Conservation (phyloP, 306 rosid genomes). For the Echinosophora koreensis region DNA sequence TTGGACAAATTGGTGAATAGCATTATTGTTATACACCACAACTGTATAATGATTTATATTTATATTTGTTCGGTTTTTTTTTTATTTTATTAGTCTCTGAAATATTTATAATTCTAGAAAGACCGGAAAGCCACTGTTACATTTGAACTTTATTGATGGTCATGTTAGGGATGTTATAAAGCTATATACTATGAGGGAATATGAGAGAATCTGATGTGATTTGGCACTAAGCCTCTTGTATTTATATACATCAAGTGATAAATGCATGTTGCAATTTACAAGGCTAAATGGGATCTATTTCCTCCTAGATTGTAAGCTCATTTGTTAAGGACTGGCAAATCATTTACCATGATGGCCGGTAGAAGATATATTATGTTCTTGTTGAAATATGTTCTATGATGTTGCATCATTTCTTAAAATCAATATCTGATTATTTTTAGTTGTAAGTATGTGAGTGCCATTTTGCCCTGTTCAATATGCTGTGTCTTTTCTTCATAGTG, state of each 20-base stretch:
- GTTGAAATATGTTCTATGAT: conserved; percentile 37
- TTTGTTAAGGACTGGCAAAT: not conserved
- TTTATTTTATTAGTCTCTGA: not conserved
- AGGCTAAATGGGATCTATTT: too few relatives aligned
- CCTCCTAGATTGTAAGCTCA: too few relatives aligned
- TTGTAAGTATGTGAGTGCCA: not conserved
- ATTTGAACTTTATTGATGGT: conserved; percentile 17
- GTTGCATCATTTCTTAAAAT: conserved; percentile 37
- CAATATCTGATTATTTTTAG: conserved; percentile 28
- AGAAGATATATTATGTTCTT: conserved; percentile 28
- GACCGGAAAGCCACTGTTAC: conserved; percentile 9
- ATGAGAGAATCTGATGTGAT: not conserved
- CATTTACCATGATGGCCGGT: not conserved
- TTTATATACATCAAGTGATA: too few relatives aligned
- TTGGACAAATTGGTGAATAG: conserved; percentile 18
- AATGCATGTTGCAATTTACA: too few relatives aligned
- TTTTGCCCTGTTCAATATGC: conserved; percentile 39
- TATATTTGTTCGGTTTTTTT: conserved; percentile 12
- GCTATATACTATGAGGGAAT: not conserved
- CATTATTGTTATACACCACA: conserved; percentile 4
- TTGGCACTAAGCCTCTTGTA: too few relatives aligned
- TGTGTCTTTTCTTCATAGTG: conserved; percentile 29
- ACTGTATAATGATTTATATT: conserved; percentile 6
- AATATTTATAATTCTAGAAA: conserved; percentile 21
- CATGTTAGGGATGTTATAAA: not conserved